Base-by-base conservation (phyloP, 495 filamentous ascomycete genomes). In the Patellaria atrata region DNA sequence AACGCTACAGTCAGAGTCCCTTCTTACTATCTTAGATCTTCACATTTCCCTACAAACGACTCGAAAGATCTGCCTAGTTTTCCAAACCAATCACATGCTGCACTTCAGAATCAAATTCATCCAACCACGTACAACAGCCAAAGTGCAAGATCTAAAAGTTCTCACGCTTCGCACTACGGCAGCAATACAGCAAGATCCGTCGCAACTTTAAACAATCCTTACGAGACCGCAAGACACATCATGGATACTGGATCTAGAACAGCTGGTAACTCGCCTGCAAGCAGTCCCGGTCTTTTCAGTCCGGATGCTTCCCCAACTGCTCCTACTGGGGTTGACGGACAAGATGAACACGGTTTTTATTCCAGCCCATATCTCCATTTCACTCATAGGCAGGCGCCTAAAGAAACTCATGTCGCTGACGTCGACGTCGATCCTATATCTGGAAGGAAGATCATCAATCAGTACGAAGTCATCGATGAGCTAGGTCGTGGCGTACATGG, bases 391-490 rank as follows among this genome's bases (percentile, higher is more conserved):
- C 51, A 55, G 32, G 42, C 47, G 15, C 58, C 58, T 13, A 63
- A 59, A 34, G 59, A 63, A 55, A 94, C 86, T 10, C 80, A 92
- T 52, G 77, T 80, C 23, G 84, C 81, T 7, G 80, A 86, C 51
- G 75, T 92, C 37, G 91, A 96, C 49, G 70, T 82, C 28, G 83
- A 96, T 52, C 65, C 69, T 18, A 64, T 81, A 35, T 91, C 89
- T 5, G 89, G 89, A 30, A 77, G 87, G 38, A 99, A 99, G 57
- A 64, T 79, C 25, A 87, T 99, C 64, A 99, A 99, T 48, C 73
- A 93, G 42, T 99, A 99, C 55, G 82, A 94, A 48, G 82, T 99
- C 48, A 75, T 96, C 36, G 77, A 91, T 51, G 91, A 96, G 60
- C 77, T 99, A 33, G 89, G 89, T 22, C 79, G 87, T 26, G 89